Evolutionary conservation across 1,284 basidiomycete genomes (phyloP).

Genomic region (Cryptococcus wingfieldii): DNA sequence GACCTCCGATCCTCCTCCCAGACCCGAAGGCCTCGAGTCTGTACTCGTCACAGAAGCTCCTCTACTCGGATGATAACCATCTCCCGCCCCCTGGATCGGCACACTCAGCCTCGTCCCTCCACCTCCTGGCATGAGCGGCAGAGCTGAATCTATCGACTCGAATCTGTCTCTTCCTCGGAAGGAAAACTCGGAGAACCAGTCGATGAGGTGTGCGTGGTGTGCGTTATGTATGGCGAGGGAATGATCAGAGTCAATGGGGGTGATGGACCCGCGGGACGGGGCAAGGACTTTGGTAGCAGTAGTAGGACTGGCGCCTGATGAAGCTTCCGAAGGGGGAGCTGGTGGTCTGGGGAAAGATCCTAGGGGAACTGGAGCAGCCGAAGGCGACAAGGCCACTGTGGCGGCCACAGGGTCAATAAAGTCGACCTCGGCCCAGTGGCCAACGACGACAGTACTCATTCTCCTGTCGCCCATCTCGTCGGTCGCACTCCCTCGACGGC

Average conservation of each 20-base stretch:
- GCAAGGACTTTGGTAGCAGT: neutral
- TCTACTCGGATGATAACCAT: neutral
- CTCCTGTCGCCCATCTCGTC: neutral
- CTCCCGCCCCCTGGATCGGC: slow-evolving; percentile 8
- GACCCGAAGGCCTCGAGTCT: neutral
- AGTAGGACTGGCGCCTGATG: neutral
- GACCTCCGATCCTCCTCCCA: slow-evolving; percentile 1
- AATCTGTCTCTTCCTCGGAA: slow-evolving; percentile 14
- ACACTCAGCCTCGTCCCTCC: slow-evolving; percentile 8
- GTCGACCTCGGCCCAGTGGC: slow-evolving; percentile 28
- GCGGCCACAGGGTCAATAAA: slow-evolving; percentile 24
- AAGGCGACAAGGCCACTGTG: neutral
- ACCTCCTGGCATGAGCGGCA: slow-evolving; percentile 16
- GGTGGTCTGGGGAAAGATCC: neutral
- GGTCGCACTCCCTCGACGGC: neutral
- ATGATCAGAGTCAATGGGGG: neutral
- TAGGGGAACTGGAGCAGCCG: neutral
- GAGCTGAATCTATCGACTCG: slow-evolving; percentile 26
- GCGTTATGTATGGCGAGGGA: neutral
- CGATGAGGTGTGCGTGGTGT: slow-evolving; percentile 9
- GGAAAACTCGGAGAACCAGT: neutral
- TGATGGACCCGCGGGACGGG: neutral
- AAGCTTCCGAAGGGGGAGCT: neutral
- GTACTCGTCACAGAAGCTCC: neutral
- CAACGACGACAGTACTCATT: neutral